Evolutionary conservation across 164 flowering plant species (phyloP).

Genomic region (Santalum album): DNA sequence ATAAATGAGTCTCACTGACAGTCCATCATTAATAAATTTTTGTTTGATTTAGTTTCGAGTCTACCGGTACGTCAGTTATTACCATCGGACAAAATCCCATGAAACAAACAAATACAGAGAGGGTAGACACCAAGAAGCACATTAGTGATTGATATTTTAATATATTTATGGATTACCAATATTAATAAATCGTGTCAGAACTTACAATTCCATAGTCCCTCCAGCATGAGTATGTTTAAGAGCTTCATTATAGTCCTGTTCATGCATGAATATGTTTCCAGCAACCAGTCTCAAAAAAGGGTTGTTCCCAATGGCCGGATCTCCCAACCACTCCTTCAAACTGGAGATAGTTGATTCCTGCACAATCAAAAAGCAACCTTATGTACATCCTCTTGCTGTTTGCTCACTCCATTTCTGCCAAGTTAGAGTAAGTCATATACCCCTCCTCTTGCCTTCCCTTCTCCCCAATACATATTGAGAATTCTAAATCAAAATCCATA

Average conservation of each 20-base stretch:
- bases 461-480: no score
- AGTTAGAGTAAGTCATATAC: no score
- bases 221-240: slow-evolving; percentile 84
- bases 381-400: neutral
- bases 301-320: slow-evolving; percentile 79
- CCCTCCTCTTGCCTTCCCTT: no score
- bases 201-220: slow-evolving; percentile 95
- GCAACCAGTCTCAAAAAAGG: slow-evolving; percentile 67
- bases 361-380: slow-evolving; percentile 10
- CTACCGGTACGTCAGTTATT: no score
- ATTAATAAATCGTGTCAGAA: neutral
- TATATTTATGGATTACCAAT: neutral
- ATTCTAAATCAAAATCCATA: no score
- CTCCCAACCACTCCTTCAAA: slow-evolving; percentile 74
- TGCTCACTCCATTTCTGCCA: no score
- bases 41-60: no score
- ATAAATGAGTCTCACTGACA: no score
- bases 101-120: no score
- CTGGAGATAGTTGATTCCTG: slow-evolving; percentile 66
- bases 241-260: slow-evolving; percentile 90
- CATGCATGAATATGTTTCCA: slow-evolving; percentile 79
- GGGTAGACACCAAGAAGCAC: no score
- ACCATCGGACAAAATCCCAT: no score
- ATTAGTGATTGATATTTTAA: neutral
- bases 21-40: no score